phyloP scores from a whole-genome alignment of 352 stramenopile genomes.

The Phytopythium delawarense region DNA sequence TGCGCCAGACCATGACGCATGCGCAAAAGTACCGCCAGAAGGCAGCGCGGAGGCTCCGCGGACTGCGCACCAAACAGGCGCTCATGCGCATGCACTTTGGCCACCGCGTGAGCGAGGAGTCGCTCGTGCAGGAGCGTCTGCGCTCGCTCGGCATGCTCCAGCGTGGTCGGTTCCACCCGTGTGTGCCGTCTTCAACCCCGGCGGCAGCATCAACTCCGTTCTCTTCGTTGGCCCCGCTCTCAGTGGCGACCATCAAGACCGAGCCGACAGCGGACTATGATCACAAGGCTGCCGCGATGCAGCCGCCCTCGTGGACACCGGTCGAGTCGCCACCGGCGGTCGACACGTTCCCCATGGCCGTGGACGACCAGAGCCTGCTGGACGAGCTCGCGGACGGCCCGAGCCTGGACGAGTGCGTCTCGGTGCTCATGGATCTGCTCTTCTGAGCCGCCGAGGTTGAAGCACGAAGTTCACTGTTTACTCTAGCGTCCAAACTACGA shows the following conservation, averaged over 20 bases:
- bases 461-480: not conserved
- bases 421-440: conserved; percentile 53
- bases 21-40: conserved; percentile 76
- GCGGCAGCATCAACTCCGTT: not conserved
- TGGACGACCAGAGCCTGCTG: conserved; percentile 15
- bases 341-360: conserved; percentile 9
- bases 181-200: not conserved
- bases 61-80: conserved; percentile 62
- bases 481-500: not conserved
- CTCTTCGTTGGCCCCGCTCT: not conserved
- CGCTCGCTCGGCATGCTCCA: conserved; percentile 24
- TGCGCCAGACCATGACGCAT: conserved; percentile 75
- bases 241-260: not conserved
- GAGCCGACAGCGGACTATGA: not conserved
- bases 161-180: not conserved
- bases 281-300: not conserved
- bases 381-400: conserved; percentile 31
- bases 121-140: conserved; percentile 54
- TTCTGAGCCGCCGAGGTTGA: conserved; percentile 23
- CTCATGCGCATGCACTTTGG: conserved; percentile 71
- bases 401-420: conserved; percentile 55
- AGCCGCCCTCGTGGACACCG: not conserved
- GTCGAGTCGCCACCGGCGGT: conserved; percentile 2
- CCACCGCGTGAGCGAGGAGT: conserved; percentile 61
- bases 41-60: conserved; percentile 45